A percentile compares a stretch with the other conserved stretches of the same genome.
Evolutionary conservation across 1,284 basidiomycete species (phyloP).

Genomic region (Kwoniella shivajii): DNA sequence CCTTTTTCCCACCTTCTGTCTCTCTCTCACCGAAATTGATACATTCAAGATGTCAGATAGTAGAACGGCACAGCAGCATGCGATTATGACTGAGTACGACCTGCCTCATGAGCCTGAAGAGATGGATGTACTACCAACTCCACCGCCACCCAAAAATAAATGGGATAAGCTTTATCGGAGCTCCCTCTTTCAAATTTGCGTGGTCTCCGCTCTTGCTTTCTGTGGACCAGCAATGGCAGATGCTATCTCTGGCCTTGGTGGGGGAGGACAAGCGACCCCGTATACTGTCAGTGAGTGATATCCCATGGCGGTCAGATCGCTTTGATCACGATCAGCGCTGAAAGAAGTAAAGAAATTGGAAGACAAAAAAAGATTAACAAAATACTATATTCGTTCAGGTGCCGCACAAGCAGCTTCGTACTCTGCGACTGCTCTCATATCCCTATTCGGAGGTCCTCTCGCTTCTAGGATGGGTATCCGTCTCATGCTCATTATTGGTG

Average conservation of each 20-base stretch:
- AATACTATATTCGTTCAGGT: not conserved
- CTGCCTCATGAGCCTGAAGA: not conserved
- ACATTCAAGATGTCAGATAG: no score
- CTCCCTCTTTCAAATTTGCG: slow-evolving; percentile 19
- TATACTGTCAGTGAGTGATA: slow-evolving; percentile 14
- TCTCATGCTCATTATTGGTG: slow-evolving; percentile 22
- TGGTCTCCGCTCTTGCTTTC: slow-evolving; percentile 18
- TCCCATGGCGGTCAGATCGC: not conserved
- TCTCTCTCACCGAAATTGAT: no score
- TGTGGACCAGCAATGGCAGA: slow-evolving; percentile 21
- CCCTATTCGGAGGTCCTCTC: slow-evolving; percentile 19
- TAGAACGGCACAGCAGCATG: no score
- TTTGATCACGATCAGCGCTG: no score
- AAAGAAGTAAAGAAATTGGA: no score
- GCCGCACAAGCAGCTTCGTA: slow-evolving; percentile 14
- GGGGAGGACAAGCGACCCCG: slow-evolving; percentile 18
- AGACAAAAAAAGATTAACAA: no score
- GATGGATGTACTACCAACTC: slow-evolving; percentile 7
- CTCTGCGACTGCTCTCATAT: slow-evolving; percentile 16
- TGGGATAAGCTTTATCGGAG: slow-evolving; percentile 11
- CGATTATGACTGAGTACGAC: not conserved
- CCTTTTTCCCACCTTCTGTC: no score
- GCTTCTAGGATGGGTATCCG: slow-evolving; percentile 18
- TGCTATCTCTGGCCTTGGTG: slow-evolving; percentile 19
- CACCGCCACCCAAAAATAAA: slow-evolving; percentile 5